Percentiles rank a stretch among this genome's conserved stretches.
These are phyloP conservation scores for Epichloe gansuensis DNA, from an alignment of 2,329 filamentous ascomycete genomes.

Conservation along the genomic window DNA sequence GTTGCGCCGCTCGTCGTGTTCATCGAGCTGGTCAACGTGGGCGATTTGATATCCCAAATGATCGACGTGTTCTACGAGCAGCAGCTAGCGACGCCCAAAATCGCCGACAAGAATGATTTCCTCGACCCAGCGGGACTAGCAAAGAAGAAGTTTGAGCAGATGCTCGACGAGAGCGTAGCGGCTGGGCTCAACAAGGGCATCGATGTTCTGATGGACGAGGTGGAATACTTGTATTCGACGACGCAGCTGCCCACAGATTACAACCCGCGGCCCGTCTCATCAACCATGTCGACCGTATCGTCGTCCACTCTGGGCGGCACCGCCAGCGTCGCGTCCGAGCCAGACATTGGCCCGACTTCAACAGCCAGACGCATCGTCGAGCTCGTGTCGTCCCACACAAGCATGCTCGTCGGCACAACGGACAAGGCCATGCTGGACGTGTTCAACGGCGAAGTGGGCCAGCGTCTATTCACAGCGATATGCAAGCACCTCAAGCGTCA, in stretches of 20 bases:
- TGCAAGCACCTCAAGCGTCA: constrained; percentile 98
- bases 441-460: constrained; percentile 93
- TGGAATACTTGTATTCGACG: constrained; percentile 87
- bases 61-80: constrained; percentile 97
- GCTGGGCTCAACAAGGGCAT: constrained; percentile 95
- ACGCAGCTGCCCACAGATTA: constrained; percentile 80
- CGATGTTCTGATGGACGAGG: constrained; percentile 95
- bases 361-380: constrained; percentile 73
- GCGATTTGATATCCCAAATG: constrained; percentile 97
- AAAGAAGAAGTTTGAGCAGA: constrained; percentile 97
- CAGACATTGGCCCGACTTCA: constrained; percentile 53
- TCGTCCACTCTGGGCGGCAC: constrained; percentile 11
- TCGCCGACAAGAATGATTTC: constrained; percentile 89
- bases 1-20: constrained; percentile 92
- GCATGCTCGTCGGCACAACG: constrained; percentile 85
- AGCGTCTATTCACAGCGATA: constrained; percentile 78
- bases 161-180: constrained; percentile 93
- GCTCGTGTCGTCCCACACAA: constrained; percentile 76
- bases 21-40: constrained; percentile 93
- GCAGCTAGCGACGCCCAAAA: constrained; percentile 68
- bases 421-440: constrained; percentile 98
- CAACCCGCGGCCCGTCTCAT: constrained; percentile 47
- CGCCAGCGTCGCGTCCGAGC: constrained; percentile 21
- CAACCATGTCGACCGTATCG: constrained; percentile 12
- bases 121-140: constrained; percentile 81